Conservation (phyloP, 306 rosid species). For the Lagenaria siceraria region DNA sequence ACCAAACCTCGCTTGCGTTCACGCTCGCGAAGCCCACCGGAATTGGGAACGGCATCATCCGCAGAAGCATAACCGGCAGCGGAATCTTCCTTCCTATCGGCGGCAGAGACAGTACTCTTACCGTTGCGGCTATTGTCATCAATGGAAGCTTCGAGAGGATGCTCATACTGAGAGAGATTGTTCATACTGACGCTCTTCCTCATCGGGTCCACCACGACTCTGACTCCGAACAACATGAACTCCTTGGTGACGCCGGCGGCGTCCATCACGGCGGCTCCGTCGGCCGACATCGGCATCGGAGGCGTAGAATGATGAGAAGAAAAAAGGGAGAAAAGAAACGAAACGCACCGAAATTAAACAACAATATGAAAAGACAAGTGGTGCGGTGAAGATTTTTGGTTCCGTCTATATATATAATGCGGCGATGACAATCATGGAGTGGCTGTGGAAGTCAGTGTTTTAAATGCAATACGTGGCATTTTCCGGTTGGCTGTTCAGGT, state of each 20-base stretch:
- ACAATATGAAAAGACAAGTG: not conserved
- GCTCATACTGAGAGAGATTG: constrained; percentile 83
- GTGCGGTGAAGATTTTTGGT: not conserved
- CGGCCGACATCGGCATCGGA: not conserved
- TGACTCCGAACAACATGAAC: constrained; percentile 81
- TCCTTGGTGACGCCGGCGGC: constrained; percentile 25
- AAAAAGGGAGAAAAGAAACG: not conserved
- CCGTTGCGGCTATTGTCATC: not conserved
- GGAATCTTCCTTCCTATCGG: constrained; percentile 24
- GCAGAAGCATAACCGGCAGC: constrained; percentile 70
- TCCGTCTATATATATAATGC: not conserved
- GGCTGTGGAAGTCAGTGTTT: not conserved
- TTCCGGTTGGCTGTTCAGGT: not conserved
- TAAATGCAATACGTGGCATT: not conserved
- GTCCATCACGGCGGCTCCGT: not conserved
- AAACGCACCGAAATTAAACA: not conserved
- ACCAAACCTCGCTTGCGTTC: constrained; percentile 87
- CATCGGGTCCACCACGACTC: constrained; percentile 88
- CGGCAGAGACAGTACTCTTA: constrained; percentile 4
- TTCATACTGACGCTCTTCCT: constrained; percentile 95
- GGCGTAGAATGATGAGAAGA: not conserved
- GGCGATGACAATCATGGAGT: constrained; percentile 2
- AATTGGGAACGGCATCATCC: constrained; percentile 58
- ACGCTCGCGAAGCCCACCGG: constrained; percentile 67
- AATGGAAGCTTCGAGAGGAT: constrained; percentile 22